Base-by-base conservation (phyloP, 495 filamentous ascomycete species). In the Jackrogersella multiformis region DNA sequence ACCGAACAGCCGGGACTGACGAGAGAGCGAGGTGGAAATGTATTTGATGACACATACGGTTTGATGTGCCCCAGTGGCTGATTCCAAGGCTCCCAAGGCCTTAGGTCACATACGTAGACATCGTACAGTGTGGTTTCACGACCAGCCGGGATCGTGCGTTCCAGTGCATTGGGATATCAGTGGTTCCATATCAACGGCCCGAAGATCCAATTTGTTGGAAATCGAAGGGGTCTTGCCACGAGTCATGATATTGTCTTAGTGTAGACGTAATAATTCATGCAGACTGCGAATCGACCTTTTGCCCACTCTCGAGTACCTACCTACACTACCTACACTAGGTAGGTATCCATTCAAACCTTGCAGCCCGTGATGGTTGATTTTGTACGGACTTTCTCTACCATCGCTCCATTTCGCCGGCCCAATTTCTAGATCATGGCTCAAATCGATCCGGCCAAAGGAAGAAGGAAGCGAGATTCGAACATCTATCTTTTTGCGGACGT, bases 41-140 rank as follows among this genome's bases (percentile, higher is more conserved):
- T 51, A 61, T 55, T 56, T 52, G 49, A 70, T 62, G 61, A 70
- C 67, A 70, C 61, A 70, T 61, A 60, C 44, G 30, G 3, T 44
- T 56, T 39, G 18, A 56, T 32, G 56, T 21, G 38, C 38, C 61
- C n/a, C 52, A 60, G 56, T 64, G 66, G 61, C 61, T 69, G 61
- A 69, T 36, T 53, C n/a, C n/a, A n/a, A n/a, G n/a, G n/a, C n/a
- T n/a, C 52, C 67, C 53, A 57, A 66, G 46, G 28, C 20, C 42
- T 63, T 44, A 69, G 51, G 61, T 57, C 52, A 55, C 60, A 69
- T 55, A 64, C 35, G 52, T 56, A 60, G 23, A 60, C 20, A 61
- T 69, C 24, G 57, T 66, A 70, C 67, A 57, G 67, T 70, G 61
- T 70, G 67, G 67, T 70, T 70, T 70, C 67, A 70, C 67, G 67